Evolutionary conservation across 345 rosid genomes (phyloP), one percentile per base, ranked within the genome.

Genomic region (Turritis glabra): DNA sequence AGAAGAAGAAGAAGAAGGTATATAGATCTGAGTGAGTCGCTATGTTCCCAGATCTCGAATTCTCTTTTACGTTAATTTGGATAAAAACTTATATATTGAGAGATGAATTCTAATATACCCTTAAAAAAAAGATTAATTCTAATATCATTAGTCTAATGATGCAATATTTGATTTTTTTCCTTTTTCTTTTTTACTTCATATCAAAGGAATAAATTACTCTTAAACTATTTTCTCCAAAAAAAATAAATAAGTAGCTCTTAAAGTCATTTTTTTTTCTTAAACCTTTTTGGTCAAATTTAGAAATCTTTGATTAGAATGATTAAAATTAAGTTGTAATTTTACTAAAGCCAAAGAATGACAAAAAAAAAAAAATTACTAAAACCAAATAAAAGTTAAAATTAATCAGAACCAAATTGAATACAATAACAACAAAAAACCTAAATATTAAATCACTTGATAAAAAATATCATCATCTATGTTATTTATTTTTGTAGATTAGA

Each of bases 21-120:
- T 17, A 44, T 7, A 46, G 54, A 48, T 48, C 54, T 48, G 59
- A 54, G 59, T 27, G 59, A 54, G 21, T 54, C 59, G 10, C 59
- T 15, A 27, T 1, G 35, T n/a, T n/a, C 59, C 59, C 21, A 54
- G 59, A 54, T 54, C 57, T 54, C 35, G 35, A 25, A 2, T 26
- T 54, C 33, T 54, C 17, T 54, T 27, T 52, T 23, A 9, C 30
- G 27, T 23, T 51, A 51, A 22, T 22, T 51, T 52, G 30, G 57
- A 52, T 52, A 21, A 50, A 21, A 51, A 23, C 17, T 15, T 46
- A 21, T 48, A 19, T 8, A 19, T 21, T 48, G 7, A 21, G 7
- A 3, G 26, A 21, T 53, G 27, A 7, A 46, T 46, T 46, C 22
- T 7, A 8, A 44, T 43, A 46, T 43, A n/a, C 17, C 48, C 9